These are phyloP conservation scores for Ophiostoma ips DNA, from an alignment of 2,329 filamentous ascomycete genomes.

Conservation along the genomic window DNA sequence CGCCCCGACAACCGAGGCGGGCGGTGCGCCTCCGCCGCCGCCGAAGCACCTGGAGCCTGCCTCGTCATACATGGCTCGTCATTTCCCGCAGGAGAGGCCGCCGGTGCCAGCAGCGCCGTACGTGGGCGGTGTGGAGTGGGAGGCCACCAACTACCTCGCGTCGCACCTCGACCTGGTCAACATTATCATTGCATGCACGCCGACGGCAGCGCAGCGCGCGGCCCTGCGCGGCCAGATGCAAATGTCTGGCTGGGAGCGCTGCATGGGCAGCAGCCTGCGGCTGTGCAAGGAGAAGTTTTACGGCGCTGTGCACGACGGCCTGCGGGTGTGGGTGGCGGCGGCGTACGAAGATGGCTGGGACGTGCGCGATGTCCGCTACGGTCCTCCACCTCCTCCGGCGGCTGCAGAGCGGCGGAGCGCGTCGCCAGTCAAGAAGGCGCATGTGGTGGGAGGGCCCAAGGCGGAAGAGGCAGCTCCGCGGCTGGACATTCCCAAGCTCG, in stretches of 20 bases:
- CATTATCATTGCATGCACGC: slow-evolving; percentile 71
- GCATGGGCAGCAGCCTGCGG: slow-evolving; percentile 69
- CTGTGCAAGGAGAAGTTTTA: slow-evolving; percentile 98
- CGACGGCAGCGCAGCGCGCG: slow-evolving; percentile 58
- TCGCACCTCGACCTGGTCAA: slow-evolving; percentile 89
- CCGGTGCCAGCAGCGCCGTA: slow-evolving; percentile 91
- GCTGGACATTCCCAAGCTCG: slow-evolving; percentile 45
- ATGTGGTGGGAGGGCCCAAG: slow-evolving; percentile 17
- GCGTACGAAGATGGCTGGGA: slow-evolving; percentile 82
- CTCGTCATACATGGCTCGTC: slow-evolving; percentile 49
- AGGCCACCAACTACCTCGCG: slow-evolving; percentile 91
- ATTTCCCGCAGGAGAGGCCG: slow-evolving; percentile 75
- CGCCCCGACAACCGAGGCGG: neutral
- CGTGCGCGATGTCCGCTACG: slow-evolving; percentile 64
- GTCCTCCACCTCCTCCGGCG: slow-evolving; percentile 32
- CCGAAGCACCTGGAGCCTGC: slow-evolving; percentile 20
- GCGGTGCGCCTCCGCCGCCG: slow-evolving; percentile 19
- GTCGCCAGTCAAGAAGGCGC: slow-evolving; percentile 17
- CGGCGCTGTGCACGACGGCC: slow-evolving; percentile 72
- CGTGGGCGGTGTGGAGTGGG: slow-evolving; percentile 95
- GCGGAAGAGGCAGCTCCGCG: slow-evolving; percentile 43
- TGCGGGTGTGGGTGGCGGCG: slow-evolving; percentile 82
- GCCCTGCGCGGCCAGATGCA: slow-evolving; percentile 60
- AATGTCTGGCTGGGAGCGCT: slow-evolving; percentile 80
- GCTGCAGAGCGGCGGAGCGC: slow-evolving; percentile 8